Evolutionary conservation across 23 red algal genomes (phyloP).

Genomic region (Agarophyton chilense): DNA sequence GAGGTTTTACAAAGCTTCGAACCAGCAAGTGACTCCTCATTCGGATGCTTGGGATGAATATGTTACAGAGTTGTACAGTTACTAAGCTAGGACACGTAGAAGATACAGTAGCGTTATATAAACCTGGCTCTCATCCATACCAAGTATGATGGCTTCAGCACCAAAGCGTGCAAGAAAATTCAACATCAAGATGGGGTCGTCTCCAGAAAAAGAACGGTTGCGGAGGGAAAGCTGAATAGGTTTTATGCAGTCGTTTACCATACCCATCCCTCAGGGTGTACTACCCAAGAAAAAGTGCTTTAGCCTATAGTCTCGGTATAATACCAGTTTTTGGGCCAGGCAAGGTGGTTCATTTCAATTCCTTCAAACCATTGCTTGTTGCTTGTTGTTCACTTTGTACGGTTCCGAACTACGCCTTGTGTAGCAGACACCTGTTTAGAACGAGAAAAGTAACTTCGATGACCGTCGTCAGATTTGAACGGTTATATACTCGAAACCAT

Average conservation of each 20-base stretch:
- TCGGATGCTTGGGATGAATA: neutral
- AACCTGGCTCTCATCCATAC: slow-evolving; percentile 7
- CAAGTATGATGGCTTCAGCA: neutral
- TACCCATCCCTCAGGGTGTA: neutral
- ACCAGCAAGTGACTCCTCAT: neutral
- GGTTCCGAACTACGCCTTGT: no score
- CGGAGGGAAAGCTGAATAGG: neutral
- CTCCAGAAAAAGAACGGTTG: slow-evolving; percentile 12
- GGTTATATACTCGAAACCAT: no score
- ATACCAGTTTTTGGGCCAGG: neutral
- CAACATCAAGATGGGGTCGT: slow-evolving; percentile 19
- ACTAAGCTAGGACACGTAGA: neutral
- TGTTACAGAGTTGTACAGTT: neutral
- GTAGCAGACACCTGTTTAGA: no score
- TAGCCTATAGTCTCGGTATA: neutral
- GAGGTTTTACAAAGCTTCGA: slow-evolving; percentile 14
- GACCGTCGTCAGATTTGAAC: no score
- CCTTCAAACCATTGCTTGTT: no score
- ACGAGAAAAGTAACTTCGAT: no score
- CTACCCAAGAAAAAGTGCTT: neutral
- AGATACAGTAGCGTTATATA: slow-evolving; percentile 1
- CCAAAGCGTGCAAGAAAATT: slow-evolving; percentile 22
- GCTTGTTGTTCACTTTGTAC: no score
- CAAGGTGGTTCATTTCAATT: no score
- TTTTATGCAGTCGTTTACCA: neutral